phyloP scores from a whole-genome alignment of 495 filamentous ascomycete species.

The Daldinia vernicosa region DNA sequence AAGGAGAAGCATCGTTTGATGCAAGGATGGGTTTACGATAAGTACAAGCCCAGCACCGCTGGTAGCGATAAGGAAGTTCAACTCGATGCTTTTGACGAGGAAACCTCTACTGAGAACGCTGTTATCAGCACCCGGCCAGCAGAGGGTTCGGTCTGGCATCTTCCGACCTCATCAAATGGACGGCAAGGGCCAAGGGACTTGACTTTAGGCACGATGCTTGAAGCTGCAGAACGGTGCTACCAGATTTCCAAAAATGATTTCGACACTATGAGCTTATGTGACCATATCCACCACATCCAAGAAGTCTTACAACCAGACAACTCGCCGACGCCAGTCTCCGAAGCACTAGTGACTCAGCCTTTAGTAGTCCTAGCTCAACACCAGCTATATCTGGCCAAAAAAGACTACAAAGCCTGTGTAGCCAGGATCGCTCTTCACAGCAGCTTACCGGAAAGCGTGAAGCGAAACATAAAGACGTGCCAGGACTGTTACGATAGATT shows the following conservation, averaged over 20 bases:
- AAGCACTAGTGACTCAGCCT: neutral
- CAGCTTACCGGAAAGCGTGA: neutral
- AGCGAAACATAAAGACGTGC: conserved; percentile 1
- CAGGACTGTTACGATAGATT: conserved; percentile 15
- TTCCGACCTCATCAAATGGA: neutral
- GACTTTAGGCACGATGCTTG: conserved; percentile 17
- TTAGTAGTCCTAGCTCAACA: conserved; percentile 12
- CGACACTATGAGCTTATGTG: conserved; percentile 22
- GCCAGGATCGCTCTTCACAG: neutral
- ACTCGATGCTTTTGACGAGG: neutral
- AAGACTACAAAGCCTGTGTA: neutral
- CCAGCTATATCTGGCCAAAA: conserved; percentile 4
- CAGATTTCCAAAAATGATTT: conserved; percentile 1
- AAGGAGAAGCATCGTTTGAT: conserved; percentile 11
- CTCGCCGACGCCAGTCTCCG: neutral
- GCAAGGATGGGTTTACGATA: neutral
- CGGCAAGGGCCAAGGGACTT: neutral
- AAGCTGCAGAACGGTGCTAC: neutral
- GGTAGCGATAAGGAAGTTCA: neutral
- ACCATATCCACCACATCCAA: conserved; percentile 19
- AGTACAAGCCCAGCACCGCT: neutral
- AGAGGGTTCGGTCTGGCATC: neutral
- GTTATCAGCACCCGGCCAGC: too few relatives aligned
- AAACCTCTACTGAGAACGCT: neutral
- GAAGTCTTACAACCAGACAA: neutral